Conservation (phyloP, 495 filamentous ascomycete genomes). For the Lasiosphaeria ovina region DNA sequence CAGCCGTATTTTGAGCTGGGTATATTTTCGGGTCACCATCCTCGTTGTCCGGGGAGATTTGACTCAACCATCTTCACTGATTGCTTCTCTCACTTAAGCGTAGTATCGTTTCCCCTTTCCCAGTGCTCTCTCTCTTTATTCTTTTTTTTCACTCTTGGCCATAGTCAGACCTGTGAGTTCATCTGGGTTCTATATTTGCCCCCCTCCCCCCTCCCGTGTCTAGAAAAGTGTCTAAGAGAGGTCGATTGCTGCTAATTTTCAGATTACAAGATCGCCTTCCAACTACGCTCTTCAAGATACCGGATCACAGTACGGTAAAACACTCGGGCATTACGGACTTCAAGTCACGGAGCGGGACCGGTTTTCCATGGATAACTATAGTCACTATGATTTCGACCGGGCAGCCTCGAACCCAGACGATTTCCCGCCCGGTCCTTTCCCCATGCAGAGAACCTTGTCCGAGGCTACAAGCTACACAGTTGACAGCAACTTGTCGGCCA, state of each 20-base stretch:
- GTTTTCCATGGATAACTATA: neutral
- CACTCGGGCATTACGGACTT: neutral
- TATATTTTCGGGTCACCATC: neutral
- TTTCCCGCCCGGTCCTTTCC: neutral
- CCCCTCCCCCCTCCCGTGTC: too few relatives aligned
- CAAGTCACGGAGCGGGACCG: neutral
- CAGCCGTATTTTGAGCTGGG: neutral
- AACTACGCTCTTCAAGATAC: neutral
- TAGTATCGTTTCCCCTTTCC: too few relatives aligned
- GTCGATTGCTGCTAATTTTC: too few relatives aligned
- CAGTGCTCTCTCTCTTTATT: too few relatives aligned
- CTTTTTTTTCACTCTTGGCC: too few relatives aligned
- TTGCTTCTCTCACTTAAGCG: too few relatives aligned
- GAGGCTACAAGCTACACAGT: neutral
- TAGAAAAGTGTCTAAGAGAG: too few relatives aligned
- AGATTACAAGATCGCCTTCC: too few relatives aligned
- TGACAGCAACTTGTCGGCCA: neutral
- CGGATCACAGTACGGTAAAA: slow-evolving; percentile 10
- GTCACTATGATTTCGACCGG: neutral
- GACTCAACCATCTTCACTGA: neutral
- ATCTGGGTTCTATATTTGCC: too few relatives aligned
- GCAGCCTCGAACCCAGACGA: neutral
- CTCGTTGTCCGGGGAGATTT: neutral
- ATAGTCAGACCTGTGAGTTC: too few relatives aligned
- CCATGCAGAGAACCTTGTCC: neutral